Evolutionary conservation across 345 rosid genomes (phyloP).

Genomic region (Streptanthus diversifolius): DNA sequence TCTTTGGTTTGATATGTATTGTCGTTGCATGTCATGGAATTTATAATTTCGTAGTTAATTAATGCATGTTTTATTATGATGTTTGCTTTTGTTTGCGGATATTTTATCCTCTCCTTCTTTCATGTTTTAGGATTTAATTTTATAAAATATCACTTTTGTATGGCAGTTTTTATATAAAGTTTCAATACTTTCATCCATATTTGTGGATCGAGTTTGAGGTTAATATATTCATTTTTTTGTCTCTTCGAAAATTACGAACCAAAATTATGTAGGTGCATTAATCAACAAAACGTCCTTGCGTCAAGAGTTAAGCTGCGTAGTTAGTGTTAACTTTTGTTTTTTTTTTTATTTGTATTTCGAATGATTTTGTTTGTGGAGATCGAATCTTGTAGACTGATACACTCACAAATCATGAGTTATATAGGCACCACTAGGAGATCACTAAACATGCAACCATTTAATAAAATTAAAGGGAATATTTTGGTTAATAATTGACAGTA

Average conservation of each 20-base stretch:
- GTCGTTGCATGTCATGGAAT: not conserved
- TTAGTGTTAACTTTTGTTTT: not conserved
- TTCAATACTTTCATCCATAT: not conserved
- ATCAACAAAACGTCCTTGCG: not conserved
- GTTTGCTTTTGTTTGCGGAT: not conserved
- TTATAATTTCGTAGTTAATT: not conserved
- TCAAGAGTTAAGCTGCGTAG: not conserved
- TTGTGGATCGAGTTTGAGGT: not conserved
- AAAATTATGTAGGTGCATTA: not conserved
- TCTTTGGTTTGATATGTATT: constrained; percentile 9
- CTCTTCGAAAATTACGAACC: not conserved
- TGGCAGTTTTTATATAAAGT: not conserved
- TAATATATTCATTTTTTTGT: not conserved
- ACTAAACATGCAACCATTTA: not conserved
- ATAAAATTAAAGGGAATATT: constrained; percentile 1
- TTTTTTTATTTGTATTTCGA: not conserved
- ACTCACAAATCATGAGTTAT: constrained; percentile 24
- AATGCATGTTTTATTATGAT: not conserved
- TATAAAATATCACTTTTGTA: not conserved
- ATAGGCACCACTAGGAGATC: constrained; percentile 16
- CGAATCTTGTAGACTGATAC: constrained; percentile 27
- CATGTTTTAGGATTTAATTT: not conserved
- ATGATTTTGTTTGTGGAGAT: not conserved
- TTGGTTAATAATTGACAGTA: constrained; percentile 22
- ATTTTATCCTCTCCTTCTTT: not conserved